Evolutionary conservation across 768 basidiomycete species (phyloP), one percentile per base, ranked within the genome.

Genomic region (Jaapia argillacea): DNA sequence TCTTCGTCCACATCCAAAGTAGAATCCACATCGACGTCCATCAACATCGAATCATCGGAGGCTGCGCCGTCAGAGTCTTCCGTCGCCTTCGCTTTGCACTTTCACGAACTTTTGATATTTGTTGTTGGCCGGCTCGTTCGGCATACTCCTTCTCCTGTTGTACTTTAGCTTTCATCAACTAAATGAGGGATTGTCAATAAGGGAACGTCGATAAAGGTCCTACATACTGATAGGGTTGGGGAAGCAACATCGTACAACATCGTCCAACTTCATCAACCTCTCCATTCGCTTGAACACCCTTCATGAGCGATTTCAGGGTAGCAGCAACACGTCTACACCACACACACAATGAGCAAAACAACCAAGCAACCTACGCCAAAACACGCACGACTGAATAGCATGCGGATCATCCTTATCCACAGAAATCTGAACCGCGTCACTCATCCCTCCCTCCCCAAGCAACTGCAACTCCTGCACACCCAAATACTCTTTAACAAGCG

Each of bases 381-480:
- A 25, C 24, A 74, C 85, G 51, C 50, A 92, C 91, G 68, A 74
- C 50, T 81, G 76, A 56, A 99, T 94, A 6, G 94, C 90, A 66
- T 92, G 86, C 23, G 77, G 80, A 60, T 96, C 92, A 55, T 97
- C 94, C 70, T 99, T 99, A 61, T 97, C 93, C 46, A 99, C 93
- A 63, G 87, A 98, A 62, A 82, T 73, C 67, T 88, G 82, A 42
- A 99, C 91, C 4, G 96, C 96, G 58, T 92, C 87, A 31, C 81
- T 83, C 85, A 99, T 87, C 21, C 85, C 91, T 33, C 72, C 70
- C 64, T 96, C 92, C 1, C 85, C 88, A 14, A 98, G 66, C 41
- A 98, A 64, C 66, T 96, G 91, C 55, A 98, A 64, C 59, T 93
- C 88, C 65, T 98, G 96, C 40, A 89, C 92, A 5, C 80, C 71